phyloP scores from a whole-genome alignment of 495 filamentous ascomycete genomes.

The Thozetella sp. region DNA sequence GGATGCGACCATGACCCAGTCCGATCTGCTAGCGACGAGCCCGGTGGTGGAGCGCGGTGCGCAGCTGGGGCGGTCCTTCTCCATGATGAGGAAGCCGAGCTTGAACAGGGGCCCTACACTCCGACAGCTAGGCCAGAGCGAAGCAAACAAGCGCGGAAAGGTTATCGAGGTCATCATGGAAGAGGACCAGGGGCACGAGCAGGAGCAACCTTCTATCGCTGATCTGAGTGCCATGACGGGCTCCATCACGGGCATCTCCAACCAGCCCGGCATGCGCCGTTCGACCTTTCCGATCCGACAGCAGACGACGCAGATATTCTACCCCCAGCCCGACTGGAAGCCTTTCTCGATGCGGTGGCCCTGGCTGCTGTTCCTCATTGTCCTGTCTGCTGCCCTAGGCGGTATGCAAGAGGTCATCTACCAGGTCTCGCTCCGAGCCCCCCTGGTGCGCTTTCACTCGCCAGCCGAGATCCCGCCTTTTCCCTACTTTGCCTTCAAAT shows the following conservation, averaged over 20 bases:
- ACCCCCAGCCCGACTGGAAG: constrained; percentile 69
- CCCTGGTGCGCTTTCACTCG: constrained; percentile 50
- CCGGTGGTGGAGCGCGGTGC: constrained; percentile 25
- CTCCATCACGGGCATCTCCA: constrained; percentile 12
- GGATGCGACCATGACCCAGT: constrained; percentile 34
- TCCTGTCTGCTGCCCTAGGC: constrained; percentile 58
- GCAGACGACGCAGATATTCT: constrained; percentile 44
- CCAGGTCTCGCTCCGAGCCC: constrained; percentile 48
- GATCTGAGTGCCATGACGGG: constrained; percentile 46
- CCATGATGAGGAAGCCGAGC: constrained; percentile 18
- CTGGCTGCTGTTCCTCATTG: constrained; percentile 56
- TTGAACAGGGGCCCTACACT: constrained; percentile 32
- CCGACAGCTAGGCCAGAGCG: constrained; percentile 44
- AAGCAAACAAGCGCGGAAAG: constrained; percentile 52
- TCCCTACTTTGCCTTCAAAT: constrained; percentile 71
- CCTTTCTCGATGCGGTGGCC: constrained; percentile 70
- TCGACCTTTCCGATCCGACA: constrained; percentile 26
- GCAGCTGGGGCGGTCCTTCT: constrained; percentile 34
- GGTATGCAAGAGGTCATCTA: constrained; percentile 62
- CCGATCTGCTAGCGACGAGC: constrained; percentile 37
- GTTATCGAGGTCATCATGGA: constrained; percentile 54
- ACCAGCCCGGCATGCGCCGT: constrained; percentile 16
- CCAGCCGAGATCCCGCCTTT: constrained; percentile 50
- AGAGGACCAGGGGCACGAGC: constrained; percentile 17
- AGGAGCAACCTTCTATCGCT: constrained; percentile 21